Evolutionary conservation across 148 eudicot genomes (phyloP), one percentile per base, ranked within the genome.

Genomic region (Chenopodium album): DNA sequence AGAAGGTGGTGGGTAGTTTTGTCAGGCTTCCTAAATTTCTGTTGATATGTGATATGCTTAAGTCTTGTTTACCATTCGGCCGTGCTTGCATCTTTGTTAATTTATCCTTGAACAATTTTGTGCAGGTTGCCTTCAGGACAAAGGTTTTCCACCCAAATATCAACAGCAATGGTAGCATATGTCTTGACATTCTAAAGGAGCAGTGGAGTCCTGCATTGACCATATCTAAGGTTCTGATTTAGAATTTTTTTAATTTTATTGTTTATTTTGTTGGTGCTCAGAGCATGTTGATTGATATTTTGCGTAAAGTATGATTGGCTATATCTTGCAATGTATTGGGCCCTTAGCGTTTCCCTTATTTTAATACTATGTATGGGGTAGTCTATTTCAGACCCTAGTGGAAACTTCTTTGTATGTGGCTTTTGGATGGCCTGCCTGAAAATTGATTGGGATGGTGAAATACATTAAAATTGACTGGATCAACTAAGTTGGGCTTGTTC

Each of bases 191-290:
- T 79, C 85, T 91, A 8, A 91, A 91, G 83, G 94, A 91, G 79
- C 92, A 88, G 81, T 91, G 92, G 93, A 91, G 93, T 79, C 93
- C 93, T 23, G 92, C 93, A 74, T 83, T 91, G 87, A 91, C 93
- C 79, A 91, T 91, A 82, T 91, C 94, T 29, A 91, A 91, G 92
- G 94, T 87, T 78, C 75, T 81, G 48, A 11, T 50, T 41, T 68
- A 41, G 48, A 73, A 32, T 32, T 59, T 79, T 46, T 62, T 23
- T 31, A 50, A 50, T 12, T 50, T 50, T 9, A 6, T 60, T 28
- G 32, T 79, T 23, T 64, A 0, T 0, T 17, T 32, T 75, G n/a
- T 67, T n/a, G 65, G 12, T 75, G 54, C 20, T 29, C 22, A 22
- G 12, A 50, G 11, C n/a, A n/a, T n/a, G 31, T 16, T 68, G 23